Evolutionary conservation across 306 rosid genomes (phyloP).

Genomic region (Oemleria cerasiformis): DNA sequence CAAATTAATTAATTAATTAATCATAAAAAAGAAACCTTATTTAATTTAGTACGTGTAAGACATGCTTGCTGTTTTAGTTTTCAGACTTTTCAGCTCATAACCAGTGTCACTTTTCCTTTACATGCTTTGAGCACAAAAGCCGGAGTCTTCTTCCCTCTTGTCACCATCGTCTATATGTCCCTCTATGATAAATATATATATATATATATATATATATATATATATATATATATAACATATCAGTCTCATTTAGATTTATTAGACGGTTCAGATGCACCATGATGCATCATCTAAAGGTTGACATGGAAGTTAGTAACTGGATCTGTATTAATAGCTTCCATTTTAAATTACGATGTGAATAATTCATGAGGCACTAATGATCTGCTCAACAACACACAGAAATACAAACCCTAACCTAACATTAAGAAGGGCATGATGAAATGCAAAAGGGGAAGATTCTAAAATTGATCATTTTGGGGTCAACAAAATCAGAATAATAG

Average conservation of each 20-base stretch:
- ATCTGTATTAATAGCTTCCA: too few relatives aligned
- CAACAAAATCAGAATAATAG: background rate
- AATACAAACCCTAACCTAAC: background rate
- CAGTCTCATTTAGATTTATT: too few relatives aligned
- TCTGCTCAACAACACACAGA: background rate
- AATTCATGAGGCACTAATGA: too few relatives aligned
- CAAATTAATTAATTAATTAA: background rate
- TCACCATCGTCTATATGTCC: background rate
- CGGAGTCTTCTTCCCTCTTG: background rate
- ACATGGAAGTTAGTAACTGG: too few relatives aligned
- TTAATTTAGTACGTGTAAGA: background rate
- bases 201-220: too few relatives aligned
- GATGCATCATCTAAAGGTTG: too few relatives aligned
- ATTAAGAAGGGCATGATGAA: constrained; percentile 1
- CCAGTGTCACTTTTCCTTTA: background rate
- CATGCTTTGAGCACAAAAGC: background rate
- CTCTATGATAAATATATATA: too few relatives aligned
- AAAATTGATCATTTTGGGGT: background rate
- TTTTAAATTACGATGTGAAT: too few relatives aligned
- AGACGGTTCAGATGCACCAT: too few relatives aligned
- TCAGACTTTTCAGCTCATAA: too few relatives aligned
- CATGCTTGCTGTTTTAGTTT: background rate
- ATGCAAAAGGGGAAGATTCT: background rate
- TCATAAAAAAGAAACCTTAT: background rate
- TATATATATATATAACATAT: too few relatives aligned